Evolutionary conservation across 306 rosid species (phyloP).

Genomic region (Gleditsia sinensis): DNA sequence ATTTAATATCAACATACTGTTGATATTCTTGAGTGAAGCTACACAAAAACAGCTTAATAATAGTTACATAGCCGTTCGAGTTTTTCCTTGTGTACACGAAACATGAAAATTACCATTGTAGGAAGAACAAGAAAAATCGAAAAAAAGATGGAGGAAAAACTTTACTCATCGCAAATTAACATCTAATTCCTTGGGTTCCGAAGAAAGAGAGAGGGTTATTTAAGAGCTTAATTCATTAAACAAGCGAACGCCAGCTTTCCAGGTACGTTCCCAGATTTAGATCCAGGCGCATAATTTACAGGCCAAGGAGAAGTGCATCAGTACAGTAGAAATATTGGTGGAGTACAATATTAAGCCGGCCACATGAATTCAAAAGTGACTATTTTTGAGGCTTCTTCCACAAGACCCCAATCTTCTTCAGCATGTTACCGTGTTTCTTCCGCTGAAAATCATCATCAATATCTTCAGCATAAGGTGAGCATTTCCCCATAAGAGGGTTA

Average conservation of each 20-base stretch:
- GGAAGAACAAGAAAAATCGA: not conserved
- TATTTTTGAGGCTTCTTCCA: constrained; percentile 98
- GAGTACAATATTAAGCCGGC: constrained; percentile 27
- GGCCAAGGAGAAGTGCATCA: constrained; percentile 11
- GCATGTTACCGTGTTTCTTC: constrained; percentile 94
- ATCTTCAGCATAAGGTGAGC: constrained; percentile 64
- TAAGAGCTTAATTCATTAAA: constrained; percentile 13
- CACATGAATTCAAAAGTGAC: not conserved
- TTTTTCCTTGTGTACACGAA: not conserved
- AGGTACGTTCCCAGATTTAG: constrained; percentile 28
- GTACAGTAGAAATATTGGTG: constrained; percentile 6
- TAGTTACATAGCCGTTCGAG: no score
- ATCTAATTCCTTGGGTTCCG: not conserved
- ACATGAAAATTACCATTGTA: not conserved
- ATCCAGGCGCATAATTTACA: constrained; percentile 37
- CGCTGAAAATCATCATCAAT: constrained; percentile 76
- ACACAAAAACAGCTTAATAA: no score
- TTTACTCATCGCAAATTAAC: not conserved
- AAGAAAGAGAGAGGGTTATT: not conserved
- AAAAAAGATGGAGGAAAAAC: not conserved
- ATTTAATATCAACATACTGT: no score
- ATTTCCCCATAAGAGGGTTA: constrained; percentile 47
- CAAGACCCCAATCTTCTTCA: constrained; percentile 91
- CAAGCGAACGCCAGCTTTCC: constrained; percentile 9
- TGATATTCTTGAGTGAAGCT: no score